Percentiles rank a stretch among this genome's conserved stretches.
Conservation (phyloP, 768 basidiomycete species). For the Boletus sensibilis region DNA sequence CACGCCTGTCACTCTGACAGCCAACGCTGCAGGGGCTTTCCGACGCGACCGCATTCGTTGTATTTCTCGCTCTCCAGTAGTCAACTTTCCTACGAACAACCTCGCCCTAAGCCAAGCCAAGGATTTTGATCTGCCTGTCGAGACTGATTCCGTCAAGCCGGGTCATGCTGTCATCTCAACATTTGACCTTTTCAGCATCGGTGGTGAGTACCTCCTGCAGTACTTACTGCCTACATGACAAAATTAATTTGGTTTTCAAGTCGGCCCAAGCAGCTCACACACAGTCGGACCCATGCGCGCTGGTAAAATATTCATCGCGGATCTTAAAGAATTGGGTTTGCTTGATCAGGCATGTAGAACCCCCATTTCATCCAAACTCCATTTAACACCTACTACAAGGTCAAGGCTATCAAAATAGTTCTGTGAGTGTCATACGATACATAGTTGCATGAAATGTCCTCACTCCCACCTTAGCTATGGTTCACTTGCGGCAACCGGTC, state of each 20-base stretch:
- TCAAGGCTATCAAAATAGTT: constrained; percentile 79
- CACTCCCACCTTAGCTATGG: constrained; percentile 60
- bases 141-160: constrained; percentile 34
- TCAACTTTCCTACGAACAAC: constrained; percentile 5
- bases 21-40: background rate
- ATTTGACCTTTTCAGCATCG: constrained; percentile 91
- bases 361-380: background rate
- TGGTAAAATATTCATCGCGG: constrained; percentile 81
- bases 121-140: constrained; percentile 6
- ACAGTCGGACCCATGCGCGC: constrained; percentile 89
- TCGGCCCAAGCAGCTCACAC: constrained; percentile 61
- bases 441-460: background rate
- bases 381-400: constrained; percentile 39
- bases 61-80: constrained; percentile 12
- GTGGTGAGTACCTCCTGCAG: constrained; percentile 50
- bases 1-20: background rate
- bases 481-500: constrained; percentile 89
- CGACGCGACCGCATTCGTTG: constrained; percentile 11
- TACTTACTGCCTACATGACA: background rate
- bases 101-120: background rate
- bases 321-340: constrained; percentile 64
- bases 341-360: constrained; percentile 57
- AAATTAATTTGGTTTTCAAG: constrained; percentile 36
- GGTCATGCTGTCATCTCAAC: constrained; percentile 92
- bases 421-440: constrained; percentile 49